Evolutionary conservation across 345 rosid genomes (phyloP), one percentile per base, ranked within the genome.

Genomic region (Eutrema yunnanense): DNA sequence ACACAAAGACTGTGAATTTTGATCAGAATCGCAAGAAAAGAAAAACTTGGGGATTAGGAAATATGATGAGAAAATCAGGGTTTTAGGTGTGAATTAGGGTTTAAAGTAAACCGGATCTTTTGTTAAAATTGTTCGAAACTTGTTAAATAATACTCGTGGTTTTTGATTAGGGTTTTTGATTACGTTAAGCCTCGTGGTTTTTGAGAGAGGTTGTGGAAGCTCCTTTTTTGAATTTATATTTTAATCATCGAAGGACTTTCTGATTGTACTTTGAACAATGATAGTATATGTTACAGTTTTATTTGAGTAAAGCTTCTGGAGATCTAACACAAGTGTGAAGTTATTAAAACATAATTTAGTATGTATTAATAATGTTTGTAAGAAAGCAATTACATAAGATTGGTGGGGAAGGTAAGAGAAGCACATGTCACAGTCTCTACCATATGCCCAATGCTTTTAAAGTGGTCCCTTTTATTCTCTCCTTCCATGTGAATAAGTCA

Each of bases 391-490:
- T 67, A 61, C 69, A 75, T 68, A 62, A 69, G 58, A 75, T 42
- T 44, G 79, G 79, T 75, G 74, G 70, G 74, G 70, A 68, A 62
- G 79, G 69, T 68, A 44, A 43, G 70, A 19, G 22, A 16, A 53
- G 74, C 79, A 76, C 75, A 76, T 76, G 79, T 69, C 75, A 76
- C 54, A 55, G 38, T 69, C 71, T 68, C 42, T 47, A 54, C 79
- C 74, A 57, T 64, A 56, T 36, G 55, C 57, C 2, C 30, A 53
- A 53, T 61, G 68, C 65, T n/a, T 54, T 67, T 42, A 34, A 51
- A 54, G 56, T 71, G 72, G 75, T 55, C 75, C 75, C 66, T 76
- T 70, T 62, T 57, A 63, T 63, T 64, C 66, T 40, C 37, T 56
- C 33, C 30, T 76, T 70, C 71, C 66, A 76, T 70, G 76, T 77